A percentile compares a stretch with the other conserved stretches of the same genome.
Conservation (phyloP, 108 stramenopile genomes). For the Cylindrotheca closterium region DNA sequence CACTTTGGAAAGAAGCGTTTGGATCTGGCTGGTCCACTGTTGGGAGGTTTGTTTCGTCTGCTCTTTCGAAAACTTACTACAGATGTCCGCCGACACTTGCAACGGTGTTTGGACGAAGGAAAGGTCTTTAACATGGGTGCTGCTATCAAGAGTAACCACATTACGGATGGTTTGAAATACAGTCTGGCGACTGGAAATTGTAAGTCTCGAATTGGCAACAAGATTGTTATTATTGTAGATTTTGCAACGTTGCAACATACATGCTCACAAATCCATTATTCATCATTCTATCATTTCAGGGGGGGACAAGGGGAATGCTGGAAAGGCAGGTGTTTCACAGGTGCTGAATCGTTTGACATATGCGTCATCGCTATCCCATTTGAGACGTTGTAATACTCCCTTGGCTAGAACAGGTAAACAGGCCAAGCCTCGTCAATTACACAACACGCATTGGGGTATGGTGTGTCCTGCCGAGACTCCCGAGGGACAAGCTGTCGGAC, state of each 20-base stretch:
- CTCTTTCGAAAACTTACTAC: slow-evolving; percentile 95
- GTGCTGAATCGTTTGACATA: slow-evolving; percentile 98
- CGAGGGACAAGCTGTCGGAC: slow-evolving; percentile 97
- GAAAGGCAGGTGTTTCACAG: slow-evolving; percentile 98
- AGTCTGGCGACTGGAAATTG: slow-evolving; percentile 99
- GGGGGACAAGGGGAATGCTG: slow-evolving; percentile 90
- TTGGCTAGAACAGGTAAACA: slow-evolving; percentile 98
- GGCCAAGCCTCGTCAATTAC: slow-evolving; percentile 97
- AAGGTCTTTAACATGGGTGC: slow-evolving; percentile 94
- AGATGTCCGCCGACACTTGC: slow-evolving; percentile 91
- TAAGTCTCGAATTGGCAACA: slow-evolving; percentile 46
- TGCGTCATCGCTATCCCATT: slow-evolving; percentile 96
- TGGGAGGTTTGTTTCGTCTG: slow-evolving; percentile 94
- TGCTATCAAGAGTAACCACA: slow-evolving; percentile 95
- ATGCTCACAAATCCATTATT: too few species aligned
- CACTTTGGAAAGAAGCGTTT: slow-evolving; percentile 99
- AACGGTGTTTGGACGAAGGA: slow-evolving; percentile 95
- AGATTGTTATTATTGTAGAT: not conserved
- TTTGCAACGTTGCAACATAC: too few species aligned
- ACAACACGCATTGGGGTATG: slow-evolving; percentile 99
- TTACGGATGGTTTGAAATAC: slow-evolving; percentile 96
- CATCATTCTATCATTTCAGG: slow-evolving; percentile 39
- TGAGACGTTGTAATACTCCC: slow-evolving; percentile 97
- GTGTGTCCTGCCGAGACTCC: slow-evolving; percentile 98
- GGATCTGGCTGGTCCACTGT: slow-evolving; percentile 97